Evolutionary conservation across 163 green algal species (phyloP), one percentile per base, ranked within the genome.

Genomic region (Chlorella variabilis): DNA sequence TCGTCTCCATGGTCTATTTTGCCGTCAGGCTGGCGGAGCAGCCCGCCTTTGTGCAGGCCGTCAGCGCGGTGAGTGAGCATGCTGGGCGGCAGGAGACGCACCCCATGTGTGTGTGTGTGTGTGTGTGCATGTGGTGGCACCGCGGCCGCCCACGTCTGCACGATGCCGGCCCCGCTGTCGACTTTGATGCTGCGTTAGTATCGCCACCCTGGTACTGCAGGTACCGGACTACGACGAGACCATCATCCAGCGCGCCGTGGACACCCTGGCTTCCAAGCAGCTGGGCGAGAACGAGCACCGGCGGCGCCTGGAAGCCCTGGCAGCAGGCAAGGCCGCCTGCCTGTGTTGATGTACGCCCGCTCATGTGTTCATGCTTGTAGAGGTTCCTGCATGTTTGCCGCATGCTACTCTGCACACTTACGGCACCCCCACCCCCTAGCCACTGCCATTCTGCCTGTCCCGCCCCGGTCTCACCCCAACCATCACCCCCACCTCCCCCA

Each of bases 161-260:
- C n/a, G n/a, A n/a, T n/a, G n/a, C n/a, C n/a, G n/a, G n/a, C n/a
- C n/a, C n/a, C n/a, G n/a, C n/a, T n/a, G n/a, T n/a, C n/a, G n/a
- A n/a, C n/a, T n/a, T n/a, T n/a, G n/a, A n/a, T n/a, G n/a, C n/a
- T n/a, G n/a, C n/a, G n/a, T n/a, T n/a, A n/a, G n/a, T 23, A 8
- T 49, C 34, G 41, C 41, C 27, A 31, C n/a, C n/a, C n/a, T n/a
- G n/a, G n/a, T n/a, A n/a, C n/a, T n/a, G n/a, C 41, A 81, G 36
- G 90, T 95, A 86, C 86, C 87, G 0, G 92, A 96, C 68, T 93
- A 91, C 80, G 90, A 94, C n/a, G 81, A 89, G 49, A 84, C 54
- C 58, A 73, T 93, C 48, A 79, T 95, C 71, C 70, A 83, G 9
- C 11, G 41, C 15, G 83, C 80, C 27, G 34, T 87, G 6, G 25